Evolutionary conservation across 768 basidiomycete species (phyloP).

Genomic region (Mycena maculata): DNA sequence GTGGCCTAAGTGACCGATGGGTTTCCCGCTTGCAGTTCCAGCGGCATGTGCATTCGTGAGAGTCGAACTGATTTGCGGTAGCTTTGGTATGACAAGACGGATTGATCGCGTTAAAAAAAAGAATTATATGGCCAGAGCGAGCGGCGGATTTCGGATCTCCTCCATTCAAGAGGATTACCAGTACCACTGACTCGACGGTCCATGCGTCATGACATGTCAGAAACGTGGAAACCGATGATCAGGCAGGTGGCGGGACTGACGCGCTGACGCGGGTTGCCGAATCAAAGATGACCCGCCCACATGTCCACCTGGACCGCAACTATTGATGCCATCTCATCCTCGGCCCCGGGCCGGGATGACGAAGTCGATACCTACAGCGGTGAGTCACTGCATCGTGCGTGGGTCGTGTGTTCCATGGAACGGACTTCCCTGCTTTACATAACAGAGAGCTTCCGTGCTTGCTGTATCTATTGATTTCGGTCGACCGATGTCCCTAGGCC

Average conservation of each 20-base stretch:
- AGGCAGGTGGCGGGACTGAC: not conserved
- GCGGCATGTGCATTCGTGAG: not conserved
- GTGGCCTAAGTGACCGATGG: not conserved
- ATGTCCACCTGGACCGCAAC: not conserved
- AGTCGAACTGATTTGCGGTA: not conserved
- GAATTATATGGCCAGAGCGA: too few species aligned
- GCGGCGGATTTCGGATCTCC: too few species aligned
- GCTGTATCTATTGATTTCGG: too few species aligned
- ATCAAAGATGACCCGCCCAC: not conserved
- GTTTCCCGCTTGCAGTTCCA: not conserved
- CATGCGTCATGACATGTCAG: not conserved
- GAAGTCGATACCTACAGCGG: not conserved
- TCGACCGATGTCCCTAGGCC: too few species aligned
- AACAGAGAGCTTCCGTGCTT: too few species aligned
- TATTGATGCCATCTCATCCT: not conserved
- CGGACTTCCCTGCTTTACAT: too few species aligned
- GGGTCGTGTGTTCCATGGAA: too few species aligned
- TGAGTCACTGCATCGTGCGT: too few species aligned
- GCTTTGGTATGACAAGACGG: too few species aligned
- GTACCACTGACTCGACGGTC: not conserved
- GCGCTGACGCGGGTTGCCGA: not conserved
- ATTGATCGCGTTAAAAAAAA: too few species aligned
- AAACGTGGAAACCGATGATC: slow-evolving; percentile 1
- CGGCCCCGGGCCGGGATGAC: not conserved
- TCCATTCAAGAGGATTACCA: not conserved